Evolutionary conservation across 2,329 filamentous ascomycete genomes (phyloP).

Genomic region (Colletotrichum salicis): DNA sequence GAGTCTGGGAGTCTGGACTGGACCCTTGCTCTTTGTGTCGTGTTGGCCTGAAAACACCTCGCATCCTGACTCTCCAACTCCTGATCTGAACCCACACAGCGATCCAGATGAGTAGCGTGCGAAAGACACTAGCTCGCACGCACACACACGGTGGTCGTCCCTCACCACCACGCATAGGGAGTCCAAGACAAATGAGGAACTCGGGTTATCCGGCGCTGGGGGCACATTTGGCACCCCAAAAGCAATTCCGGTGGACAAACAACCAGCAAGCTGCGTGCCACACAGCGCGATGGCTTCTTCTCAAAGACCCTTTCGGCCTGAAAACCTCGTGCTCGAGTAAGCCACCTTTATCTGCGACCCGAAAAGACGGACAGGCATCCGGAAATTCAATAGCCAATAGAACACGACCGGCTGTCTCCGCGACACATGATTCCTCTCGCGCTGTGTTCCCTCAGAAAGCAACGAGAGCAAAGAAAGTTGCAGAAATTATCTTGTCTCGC

Average conservation of each 20-base stretch:
- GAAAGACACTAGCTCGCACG: slow-evolving; percentile 10
- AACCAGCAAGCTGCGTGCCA: slow-evolving; percentile 12
- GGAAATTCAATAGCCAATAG: neutral
- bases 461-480: neutral
- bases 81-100: slow-evolving; percentile 6
- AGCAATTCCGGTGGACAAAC: slow-evolving; percentile 14
- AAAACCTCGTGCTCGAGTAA: neutral
- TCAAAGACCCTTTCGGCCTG: neutral
- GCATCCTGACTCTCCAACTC: neutral
- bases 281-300: neutral
- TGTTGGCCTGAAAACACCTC: neutral
- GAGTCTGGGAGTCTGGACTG: neutral
- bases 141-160: neutral
- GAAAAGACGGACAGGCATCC: neutral
- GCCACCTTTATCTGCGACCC: neutral
- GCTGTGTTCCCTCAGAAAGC: neutral
- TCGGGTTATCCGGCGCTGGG: neutral
- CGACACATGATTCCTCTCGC: neutral
- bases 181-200: slow-evolving; percentile 21
- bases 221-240: neutral
- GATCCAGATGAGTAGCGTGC: slow-evolving; percentile 19
- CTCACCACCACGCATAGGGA: slow-evolving; percentile 6
- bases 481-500: neutral
- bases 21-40: neutral
- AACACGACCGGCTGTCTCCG: neutral